Percentiles rank a stretch among this genome's conserved stretches.
Evolutionary conservation across 2,329 filamentous ascomycete species (phyloP).

Genomic region (Talaromyces pinophilus): DNA sequence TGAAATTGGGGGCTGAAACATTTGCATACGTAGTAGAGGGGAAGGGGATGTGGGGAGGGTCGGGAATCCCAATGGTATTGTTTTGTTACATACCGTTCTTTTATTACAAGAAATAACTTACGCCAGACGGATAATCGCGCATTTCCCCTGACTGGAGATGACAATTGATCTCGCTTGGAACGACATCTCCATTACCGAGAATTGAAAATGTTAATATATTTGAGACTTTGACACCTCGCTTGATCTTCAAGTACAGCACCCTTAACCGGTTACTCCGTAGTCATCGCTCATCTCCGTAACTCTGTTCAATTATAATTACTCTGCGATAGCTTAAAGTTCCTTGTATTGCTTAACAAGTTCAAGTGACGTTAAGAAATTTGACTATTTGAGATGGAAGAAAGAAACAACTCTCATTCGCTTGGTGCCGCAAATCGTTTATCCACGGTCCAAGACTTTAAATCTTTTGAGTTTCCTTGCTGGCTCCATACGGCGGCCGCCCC

Average conservation of each 20-base stretch:
- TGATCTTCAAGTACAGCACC: neutral
- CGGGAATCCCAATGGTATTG: neutral
- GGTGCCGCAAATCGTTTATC: neutral
- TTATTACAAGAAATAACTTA: neutral
- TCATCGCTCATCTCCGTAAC: slow-evolving; percentile 6
- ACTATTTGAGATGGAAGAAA: neutral
- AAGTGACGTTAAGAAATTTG: too few relatives aligned
- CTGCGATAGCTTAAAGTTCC: too few relatives aligned
- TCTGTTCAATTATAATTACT: neutral
- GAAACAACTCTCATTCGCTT: neutral
- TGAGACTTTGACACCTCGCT: neutral
- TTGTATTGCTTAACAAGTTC: too few relatives aligned
- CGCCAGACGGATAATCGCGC: neutral
- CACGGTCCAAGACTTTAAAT: slow-evolving; percentile 8
- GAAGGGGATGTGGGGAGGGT: neutral
- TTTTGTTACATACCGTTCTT: neutral
- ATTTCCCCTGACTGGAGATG: neutral
- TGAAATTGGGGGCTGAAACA: slow-evolving; percentile 6
- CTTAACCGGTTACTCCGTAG: neutral
- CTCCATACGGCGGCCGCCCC: neutral
- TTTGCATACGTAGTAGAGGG: neutral
- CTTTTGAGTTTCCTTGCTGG: neutral
- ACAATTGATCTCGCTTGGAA: neutral
- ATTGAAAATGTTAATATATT: too few relatives aligned
- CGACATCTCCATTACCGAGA: neutral